Conservation (phyloP, 2,329 filamentous ascomycete species). For the Phialophora verrucosa region DNA sequence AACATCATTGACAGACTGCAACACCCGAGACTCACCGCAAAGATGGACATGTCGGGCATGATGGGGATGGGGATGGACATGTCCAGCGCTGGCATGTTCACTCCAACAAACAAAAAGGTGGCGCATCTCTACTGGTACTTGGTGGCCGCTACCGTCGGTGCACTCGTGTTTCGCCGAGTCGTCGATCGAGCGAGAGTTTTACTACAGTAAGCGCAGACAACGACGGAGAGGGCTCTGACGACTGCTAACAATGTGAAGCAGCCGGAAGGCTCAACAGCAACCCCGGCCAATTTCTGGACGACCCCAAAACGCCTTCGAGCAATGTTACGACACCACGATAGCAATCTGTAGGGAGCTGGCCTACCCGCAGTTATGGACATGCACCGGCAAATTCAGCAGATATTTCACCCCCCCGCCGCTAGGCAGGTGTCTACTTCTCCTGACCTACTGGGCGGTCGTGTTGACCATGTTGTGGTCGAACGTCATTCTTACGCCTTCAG, state of each 20-base stretch:
- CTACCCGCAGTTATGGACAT: constrained; percentile 34
- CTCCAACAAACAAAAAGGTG: constrained; percentile 30
- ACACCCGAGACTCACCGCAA: constrained; percentile 7
- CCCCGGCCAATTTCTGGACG: constrained; percentile 24
- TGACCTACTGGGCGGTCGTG: constrained; percentile 33
- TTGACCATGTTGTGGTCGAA: constrained; percentile 37
- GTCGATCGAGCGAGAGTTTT: constrained; percentile 24
- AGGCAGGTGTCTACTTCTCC: constrained; percentile 33
- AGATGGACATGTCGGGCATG: constrained; percentile 35
- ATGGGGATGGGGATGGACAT: constrained; percentile 38
- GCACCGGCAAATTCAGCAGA: constrained; percentile 26
- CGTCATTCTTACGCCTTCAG: constrained; percentile 32
- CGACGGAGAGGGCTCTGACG: not conserved
- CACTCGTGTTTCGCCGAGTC: constrained; percentile 22
- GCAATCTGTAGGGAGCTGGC: constrained; percentile 32
- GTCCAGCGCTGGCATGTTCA: constrained; percentile 34
- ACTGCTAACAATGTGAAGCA: constrained; percentile 11
- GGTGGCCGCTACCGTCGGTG: constrained; percentile 27
- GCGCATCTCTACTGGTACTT: constrained; percentile 36
- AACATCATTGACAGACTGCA: not conserved
- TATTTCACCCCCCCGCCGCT: constrained; percentile 35
- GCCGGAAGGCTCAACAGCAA: constrained; percentile 19
- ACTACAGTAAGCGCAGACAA: constrained; percentile 5
- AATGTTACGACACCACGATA: constrained; percentile 33
- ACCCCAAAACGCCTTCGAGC: constrained; percentile 30